A percentile compares a stretch with the other conserved stretches of the same genome.
Conservation (phyloP, 2,329 filamentous ascomycete genomes). For the Fonsecaea pedrosoi region DNA sequence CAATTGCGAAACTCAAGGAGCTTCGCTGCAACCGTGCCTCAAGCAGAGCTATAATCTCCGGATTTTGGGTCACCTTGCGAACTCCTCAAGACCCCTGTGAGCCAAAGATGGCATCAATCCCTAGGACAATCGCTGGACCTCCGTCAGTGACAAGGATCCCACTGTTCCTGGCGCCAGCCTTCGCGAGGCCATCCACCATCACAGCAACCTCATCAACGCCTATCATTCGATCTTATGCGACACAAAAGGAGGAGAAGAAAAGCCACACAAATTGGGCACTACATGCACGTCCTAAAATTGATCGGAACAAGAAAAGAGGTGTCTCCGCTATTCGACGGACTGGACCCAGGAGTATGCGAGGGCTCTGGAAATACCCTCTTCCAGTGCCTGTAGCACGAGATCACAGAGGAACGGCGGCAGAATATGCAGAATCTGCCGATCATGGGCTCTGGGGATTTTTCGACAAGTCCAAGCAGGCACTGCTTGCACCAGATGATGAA, state of each 20-base stretch:
- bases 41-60: not conserved
- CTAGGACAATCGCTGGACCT: slow-evolving; percentile 11
- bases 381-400: slow-evolving; percentile 68
- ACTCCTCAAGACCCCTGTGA: not conserved
- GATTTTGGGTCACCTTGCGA: not conserved
- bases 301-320: slow-evolving; percentile 80
- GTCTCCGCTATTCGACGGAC: slow-evolving; percentile 81
- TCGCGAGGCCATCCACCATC: slow-evolving; percentile 29
- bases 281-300: slow-evolving; percentile 54
- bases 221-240: slow-evolving; percentile 37
- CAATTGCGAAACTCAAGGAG: not conserved
- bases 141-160: slow-evolving; percentile 39
- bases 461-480: slow-evolving; percentile 69
- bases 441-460: slow-evolving; percentile 97
- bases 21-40: not conserved
- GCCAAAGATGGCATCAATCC: slow-evolving; percentile 26
- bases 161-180: slow-evolving; percentile 52
- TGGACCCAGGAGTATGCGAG: slow-evolving; percentile 75
- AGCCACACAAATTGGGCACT: slow-evolving; percentile 28
- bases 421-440: slow-evolving; percentile 65
- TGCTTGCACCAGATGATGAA: slow-evolving; percentile 75
- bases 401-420: slow-evolving; percentile 59
- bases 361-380: slow-evolving; percentile 72
- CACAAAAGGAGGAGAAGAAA: slow-evolving; percentile 6
- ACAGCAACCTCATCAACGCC: slow-evolving; percentile 23